A percentile compares a stretch with the other conserved stretches of the same genome.
Evolutionary conservation across 768 basidiomycete species (phyloP).

Genomic region (Tricholoma bakamatsutake): DNA sequence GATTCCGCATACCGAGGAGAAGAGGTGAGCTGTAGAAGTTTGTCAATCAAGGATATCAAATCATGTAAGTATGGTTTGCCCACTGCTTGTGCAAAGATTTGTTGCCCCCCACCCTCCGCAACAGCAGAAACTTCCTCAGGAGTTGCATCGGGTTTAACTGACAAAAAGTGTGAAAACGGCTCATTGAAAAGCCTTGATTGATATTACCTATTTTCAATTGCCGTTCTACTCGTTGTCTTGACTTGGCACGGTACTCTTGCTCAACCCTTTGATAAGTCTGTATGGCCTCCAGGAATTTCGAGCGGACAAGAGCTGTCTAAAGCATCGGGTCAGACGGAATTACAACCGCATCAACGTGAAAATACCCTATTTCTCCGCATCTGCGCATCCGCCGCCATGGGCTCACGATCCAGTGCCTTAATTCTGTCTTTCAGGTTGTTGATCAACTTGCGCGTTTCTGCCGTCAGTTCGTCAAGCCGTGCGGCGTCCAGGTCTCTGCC

Average conservation of each 20-base stretch:
- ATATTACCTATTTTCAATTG: constrained; percentile 70
- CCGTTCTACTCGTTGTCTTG: constrained; percentile 62
- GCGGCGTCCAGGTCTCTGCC: constrained; percentile 20
- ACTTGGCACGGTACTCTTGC: constrained; percentile 58
- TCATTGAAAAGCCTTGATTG: neutral
- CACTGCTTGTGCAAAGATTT: constrained; percentile 79
- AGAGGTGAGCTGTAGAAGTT: constrained; percentile 48
- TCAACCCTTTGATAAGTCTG: constrained; percentile 77
- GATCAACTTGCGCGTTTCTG: constrained; percentile 54
- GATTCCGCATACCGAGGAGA: constrained; percentile 84
- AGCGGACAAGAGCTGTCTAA: constrained; percentile 56
- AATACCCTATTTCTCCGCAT: constrained; percentile 36
- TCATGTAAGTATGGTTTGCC: constrained; percentile 10
- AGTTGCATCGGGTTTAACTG: constrained; percentile 85
- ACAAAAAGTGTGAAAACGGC: neutral
- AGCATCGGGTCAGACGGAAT: neutral
- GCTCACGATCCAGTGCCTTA: constrained; percentile 40
- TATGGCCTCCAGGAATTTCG: constrained; percentile 69
- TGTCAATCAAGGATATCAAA: neutral
- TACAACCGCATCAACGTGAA: neutral
- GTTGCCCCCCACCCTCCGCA: constrained; percentile 55
- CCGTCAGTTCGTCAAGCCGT: constrained; percentile 51
- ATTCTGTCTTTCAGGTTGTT: constrained; percentile 55
- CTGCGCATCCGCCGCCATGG: constrained; percentile 25
- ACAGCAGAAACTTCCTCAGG: constrained; percentile 73